Conservation (phyloP, 192 early-diverging fungal genomes). For the Rhizoclosmatium sp. region DNA sequence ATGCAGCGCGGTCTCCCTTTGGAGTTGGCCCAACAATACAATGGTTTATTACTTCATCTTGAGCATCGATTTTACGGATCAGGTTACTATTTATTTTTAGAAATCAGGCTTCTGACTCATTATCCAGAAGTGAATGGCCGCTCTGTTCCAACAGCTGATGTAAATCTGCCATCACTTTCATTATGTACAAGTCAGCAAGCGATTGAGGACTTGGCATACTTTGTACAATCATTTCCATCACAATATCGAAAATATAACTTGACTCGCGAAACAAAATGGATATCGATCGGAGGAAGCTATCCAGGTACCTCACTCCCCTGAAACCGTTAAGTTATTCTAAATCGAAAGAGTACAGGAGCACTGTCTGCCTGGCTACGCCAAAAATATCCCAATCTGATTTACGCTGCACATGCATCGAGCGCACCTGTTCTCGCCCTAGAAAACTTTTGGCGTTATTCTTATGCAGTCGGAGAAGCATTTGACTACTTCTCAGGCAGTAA, state of each 20-base stretch:
- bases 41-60: background rate
- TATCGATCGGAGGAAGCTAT: slow-evolving; percentile 1
- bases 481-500: background rate
- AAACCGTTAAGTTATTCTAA: too few species aligned
- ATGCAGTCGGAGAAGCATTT: slow-evolving; percentile 8
- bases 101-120: background rate
- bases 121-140: background rate
- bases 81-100: background rate
- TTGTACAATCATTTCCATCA: background rate
- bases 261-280: slow-evolving; percentile 2
- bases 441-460: slow-evolving; percentile 13
- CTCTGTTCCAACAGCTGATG: background rate
- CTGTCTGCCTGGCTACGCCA: background rate
- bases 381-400: slow-evolving; percentile 1
- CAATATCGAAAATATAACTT: slow-evolving; percentile 2
- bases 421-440: background rate
- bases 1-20: background rate
- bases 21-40: slow-evolving; percentile 12
- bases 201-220: slow-evolving; percentile 4
- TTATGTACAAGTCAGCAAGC: slow-evolving; percentile 4
- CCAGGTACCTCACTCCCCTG: background rate
- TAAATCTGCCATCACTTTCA: background rate
- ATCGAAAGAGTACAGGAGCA: background rate
- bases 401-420: slow-evolving; percentile 7
- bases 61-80: slow-evolving; percentile 31